phyloP scores from a whole-genome alignment of 2,329 filamentous ascomycete genomes.

The Fusarium dimerum region DNA sequence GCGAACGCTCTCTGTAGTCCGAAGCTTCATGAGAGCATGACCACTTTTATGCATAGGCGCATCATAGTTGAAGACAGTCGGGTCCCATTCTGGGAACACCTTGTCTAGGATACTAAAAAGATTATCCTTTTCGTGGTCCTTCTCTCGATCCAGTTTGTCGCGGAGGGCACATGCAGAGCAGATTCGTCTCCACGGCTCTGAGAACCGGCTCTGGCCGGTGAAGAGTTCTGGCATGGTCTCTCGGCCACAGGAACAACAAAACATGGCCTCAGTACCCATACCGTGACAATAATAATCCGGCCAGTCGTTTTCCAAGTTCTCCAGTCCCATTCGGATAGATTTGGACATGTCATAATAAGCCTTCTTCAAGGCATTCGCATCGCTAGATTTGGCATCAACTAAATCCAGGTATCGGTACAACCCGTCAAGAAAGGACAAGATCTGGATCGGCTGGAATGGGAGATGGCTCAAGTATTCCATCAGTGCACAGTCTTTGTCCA shows the following conservation, averaged over 20 bases:
- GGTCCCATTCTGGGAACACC: conserved; percentile 32
- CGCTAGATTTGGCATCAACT: neutral
- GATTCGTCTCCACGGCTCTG: conserved; percentile 13
- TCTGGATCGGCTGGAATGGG: conserved; percentile 31
- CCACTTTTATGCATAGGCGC: conserved; percentile 29
- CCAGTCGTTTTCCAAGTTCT: conserved; percentile 23
- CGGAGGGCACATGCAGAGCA: conserved; percentile 36
- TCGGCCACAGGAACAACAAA: conserved; percentile 39
- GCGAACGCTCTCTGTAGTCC: conserved; percentile 13
- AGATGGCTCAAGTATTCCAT: conserved; percentile 30
- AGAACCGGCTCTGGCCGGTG: neutral
- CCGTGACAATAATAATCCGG: conserved; percentile 22
- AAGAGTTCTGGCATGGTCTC: conserved; percentile 36
- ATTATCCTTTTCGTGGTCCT: conserved; percentile 29
- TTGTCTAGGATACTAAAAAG: conserved; percentile 16
- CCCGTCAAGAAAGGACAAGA: conserved; percentile 36
- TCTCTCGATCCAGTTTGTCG: conserved; percentile 30
- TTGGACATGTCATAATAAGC: conserved; percentile 37
- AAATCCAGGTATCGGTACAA: conserved; percentile 33
- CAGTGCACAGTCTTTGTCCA: conserved; percentile 33
- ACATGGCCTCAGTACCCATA: conserved; percentile 27
- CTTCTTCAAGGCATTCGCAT: conserved; percentile 11
- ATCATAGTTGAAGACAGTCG: conserved; percentile 30
- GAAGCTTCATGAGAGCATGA: conserved; percentile 21
- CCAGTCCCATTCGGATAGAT: conserved; percentile 31